Conservation (phyloP, 208 protist species). For the Crithidia sp. region DNA sequence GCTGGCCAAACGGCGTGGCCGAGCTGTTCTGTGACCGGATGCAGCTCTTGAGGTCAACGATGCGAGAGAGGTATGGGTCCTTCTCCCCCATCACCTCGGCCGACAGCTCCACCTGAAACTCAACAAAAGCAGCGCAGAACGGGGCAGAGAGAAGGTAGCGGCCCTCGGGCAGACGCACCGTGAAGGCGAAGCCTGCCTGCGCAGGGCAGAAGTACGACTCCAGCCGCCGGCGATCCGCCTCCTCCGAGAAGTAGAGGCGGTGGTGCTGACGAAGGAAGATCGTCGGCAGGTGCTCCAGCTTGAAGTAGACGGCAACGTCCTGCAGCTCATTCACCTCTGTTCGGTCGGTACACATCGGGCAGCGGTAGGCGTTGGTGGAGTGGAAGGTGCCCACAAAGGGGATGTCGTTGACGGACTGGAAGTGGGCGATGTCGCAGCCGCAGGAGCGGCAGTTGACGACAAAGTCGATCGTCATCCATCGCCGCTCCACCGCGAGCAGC, state of each 20-base stretch:
- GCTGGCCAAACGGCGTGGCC: constrained; percentile 29
- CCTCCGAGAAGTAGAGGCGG: constrained; percentile 70
- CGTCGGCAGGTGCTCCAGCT: constrained; percentile 40
- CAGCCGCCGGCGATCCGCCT: constrained; percentile 52
- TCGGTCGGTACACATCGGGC: constrained; percentile 79
- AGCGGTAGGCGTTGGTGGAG: constrained; percentile 65
- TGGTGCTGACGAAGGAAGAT: constrained; percentile 63
- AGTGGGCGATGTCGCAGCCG: constrained; percentile 72
- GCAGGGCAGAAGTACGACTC: constrained; percentile 80
- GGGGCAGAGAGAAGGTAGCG: constrained; percentile 68
- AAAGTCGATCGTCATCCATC: constrained; percentile 65
- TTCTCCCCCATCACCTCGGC: constrained; percentile 48
- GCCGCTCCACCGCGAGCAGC: constrained; percentile 67
- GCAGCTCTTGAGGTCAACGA: constrained; percentile 47
- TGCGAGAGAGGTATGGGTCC: constrained; percentile 38
- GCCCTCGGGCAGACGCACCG: constrained; percentile 55
- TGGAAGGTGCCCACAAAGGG: constrained; percentile 70
- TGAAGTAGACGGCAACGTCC: constrained; percentile 76
- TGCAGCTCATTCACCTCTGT: constrained; percentile 58
- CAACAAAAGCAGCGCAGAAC: constrained; percentile 58
- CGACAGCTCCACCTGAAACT: constrained; percentile 59
- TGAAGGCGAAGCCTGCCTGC: constrained; percentile 59
- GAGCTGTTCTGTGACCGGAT: constrained; percentile 37
- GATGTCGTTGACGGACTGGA: constrained; percentile 61
- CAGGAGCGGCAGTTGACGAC: constrained; percentile 80